phyloP scores from a whole-genome alignment of 1,284 basidiomycete species.

The Microbotryum intermedium region DNA sequence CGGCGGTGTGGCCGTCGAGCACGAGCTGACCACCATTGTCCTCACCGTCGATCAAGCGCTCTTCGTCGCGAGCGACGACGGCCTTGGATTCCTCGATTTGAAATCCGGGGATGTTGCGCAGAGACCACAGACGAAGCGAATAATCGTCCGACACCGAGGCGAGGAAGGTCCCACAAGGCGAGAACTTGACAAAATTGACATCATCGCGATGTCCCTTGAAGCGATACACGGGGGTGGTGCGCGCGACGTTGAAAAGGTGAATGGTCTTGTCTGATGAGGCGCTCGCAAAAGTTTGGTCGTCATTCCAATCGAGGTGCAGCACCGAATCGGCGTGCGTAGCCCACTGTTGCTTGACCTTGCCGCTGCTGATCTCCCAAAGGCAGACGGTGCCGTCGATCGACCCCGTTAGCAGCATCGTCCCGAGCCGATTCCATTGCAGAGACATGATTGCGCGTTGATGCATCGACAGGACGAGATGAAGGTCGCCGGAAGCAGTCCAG shows the following conservation, averaged over 20 bases:
- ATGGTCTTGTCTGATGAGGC: constrained; percentile 55
- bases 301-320: constrained; percentile 70
- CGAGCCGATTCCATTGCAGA: constrained; percentile 29
- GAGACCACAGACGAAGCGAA: constrained; percentile 65
- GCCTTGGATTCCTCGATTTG: constrained; percentile 35
- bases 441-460: constrained; percentile 32
- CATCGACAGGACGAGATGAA: constrained; percentile 35
- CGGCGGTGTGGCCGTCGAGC: constrained; percentile 50
- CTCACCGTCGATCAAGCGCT: constrained; percentile 17
- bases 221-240: constrained; percentile 29
- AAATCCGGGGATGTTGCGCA: constrained; percentile 44
- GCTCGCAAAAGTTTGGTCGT: constrained; percentile 59
- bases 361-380: constrained; percentile 32
- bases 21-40: constrained; percentile 18
- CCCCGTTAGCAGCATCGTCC: constrained; percentile 31
- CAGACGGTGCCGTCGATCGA: constrained; percentile 32
- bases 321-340: constrained; percentile 52
- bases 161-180: constrained; percentile 54
- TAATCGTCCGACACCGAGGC: constrained; percentile 72
- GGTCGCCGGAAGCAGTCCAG: constrained; percentile 44
- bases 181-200: constrained; percentile 66
- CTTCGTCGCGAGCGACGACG: constrained; percentile 11
- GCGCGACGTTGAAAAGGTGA: constrained; percentile 26
- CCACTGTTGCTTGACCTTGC: constrained; percentile 34
- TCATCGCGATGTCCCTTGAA: constrained; percentile 60